These are phyloP conservation scores for Phlyctochytrium planicorne DNA, from an alignment of 192 early-diverging fungal genomes.

Conservation along the genomic window DNA sequence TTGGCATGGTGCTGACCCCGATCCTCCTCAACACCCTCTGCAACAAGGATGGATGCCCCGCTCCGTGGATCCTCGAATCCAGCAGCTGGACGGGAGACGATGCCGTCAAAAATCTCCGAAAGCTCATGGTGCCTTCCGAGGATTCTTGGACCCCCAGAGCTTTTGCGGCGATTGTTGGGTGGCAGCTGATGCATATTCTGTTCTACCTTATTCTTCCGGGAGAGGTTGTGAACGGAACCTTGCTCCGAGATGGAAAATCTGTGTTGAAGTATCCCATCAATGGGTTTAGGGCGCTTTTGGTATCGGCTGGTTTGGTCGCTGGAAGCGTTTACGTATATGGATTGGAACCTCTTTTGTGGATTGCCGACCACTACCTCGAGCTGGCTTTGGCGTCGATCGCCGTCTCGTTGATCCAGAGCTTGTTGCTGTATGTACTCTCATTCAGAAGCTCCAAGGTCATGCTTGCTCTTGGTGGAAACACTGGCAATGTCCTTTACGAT, in stretches of 20 bases:
- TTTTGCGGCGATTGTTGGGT: constrained; percentile 42
- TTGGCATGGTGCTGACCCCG: constrained; percentile 14
- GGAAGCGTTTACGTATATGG: constrained; percentile 55
- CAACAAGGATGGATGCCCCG: constrained; percentile 26
- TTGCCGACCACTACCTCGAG: constrained; percentile 76
- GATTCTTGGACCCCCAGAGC: background rate
- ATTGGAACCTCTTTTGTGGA: constrained; percentile 67
- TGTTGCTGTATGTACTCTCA: constrained; percentile 65
- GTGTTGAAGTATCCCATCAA: constrained; percentile 84
- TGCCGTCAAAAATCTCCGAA: background rate
- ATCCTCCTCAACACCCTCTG: constrained; percentile 27
- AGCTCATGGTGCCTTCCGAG: background rate
- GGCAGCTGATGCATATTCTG: constrained; percentile 68
- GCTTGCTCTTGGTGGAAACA: constrained; percentile 83
- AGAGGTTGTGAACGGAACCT: constrained; percentile 57
- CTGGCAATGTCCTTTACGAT: constrained; percentile 87
- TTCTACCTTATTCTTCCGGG: constrained; percentile 73
- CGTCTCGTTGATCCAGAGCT: constrained; percentile 62
- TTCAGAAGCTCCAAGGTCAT: constrained; percentile 55
- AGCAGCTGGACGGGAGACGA: background rate
- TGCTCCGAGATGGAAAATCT: constrained; percentile 64
- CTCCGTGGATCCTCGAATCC: constrained; percentile 11
- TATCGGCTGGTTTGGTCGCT: constrained; percentile 41
- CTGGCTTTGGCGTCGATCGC: constrained; percentile 69
- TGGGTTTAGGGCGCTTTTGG: constrained; percentile 35